phyloP scores from a whole-genome alignment of 1,284 basidiomycete species.

The Golubevia pallescens region DNA sequence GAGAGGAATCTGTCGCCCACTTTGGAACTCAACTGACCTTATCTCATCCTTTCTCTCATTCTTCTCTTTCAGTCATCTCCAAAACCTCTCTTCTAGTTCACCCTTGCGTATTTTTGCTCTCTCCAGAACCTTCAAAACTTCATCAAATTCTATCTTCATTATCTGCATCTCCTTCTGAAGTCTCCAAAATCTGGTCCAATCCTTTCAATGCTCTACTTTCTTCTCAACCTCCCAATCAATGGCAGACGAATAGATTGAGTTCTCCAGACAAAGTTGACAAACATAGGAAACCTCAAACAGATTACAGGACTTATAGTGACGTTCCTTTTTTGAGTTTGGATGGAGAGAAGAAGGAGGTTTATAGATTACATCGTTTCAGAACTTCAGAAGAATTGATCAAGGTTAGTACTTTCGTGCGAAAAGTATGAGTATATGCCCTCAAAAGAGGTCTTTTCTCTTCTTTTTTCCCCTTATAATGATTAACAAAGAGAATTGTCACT shows the following conservation, averaged over 20 bases:
- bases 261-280: slow-evolving; percentile 23
- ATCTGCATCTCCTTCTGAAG: slow-evolving; percentile 20
- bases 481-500: too few relatives aligned
- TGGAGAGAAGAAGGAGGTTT: background rate
- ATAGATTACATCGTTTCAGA: slow-evolving; percentile 32
- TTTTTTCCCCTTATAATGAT: too few relatives aligned
- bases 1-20: too few relatives aligned
- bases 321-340: slow-evolving; percentile 26
- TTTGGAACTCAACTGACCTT: too few relatives aligned
- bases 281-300: slow-evolving; percentile 27
- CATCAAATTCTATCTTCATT: slow-evolving; percentile 10
- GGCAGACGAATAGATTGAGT: slow-evolving; percentile 4
- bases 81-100: slow-evolving; percentile 37
- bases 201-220: slow-evolving; percentile 20
- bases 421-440: too few relatives aligned
- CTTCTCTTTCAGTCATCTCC: slow-evolving; percentile 16
- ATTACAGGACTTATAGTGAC: slow-evolving; percentile 31
- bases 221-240: slow-evolving; percentile 2
- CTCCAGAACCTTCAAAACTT: background rate
- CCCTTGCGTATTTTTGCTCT: slow-evolving; percentile 27
- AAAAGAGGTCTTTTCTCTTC: too few relatives aligned
- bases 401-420: slow-evolving; percentile 5
- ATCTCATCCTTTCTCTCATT: background rate
- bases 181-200: slow-evolving; percentile 26
- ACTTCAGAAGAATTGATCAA: slow-evolving; percentile 27